These are phyloP conservation scores for Isatis tinctoria DNA, from an alignment of 345 rosid species.

Conservation along the genomic window DNA sequence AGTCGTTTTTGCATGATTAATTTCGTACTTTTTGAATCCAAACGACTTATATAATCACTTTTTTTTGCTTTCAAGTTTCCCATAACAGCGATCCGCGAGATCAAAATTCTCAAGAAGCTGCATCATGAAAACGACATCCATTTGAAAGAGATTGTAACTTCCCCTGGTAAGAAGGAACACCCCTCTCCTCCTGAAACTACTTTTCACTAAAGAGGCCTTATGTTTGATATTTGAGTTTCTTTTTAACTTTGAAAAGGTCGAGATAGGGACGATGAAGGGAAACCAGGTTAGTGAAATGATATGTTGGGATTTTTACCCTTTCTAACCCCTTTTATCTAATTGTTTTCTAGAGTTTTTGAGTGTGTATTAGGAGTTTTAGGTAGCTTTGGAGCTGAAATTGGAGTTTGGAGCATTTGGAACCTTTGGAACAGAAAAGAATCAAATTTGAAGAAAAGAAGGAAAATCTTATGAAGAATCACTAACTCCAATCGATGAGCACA, in stretches of 20 bases:
- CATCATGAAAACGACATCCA: slow-evolving; percentile 41
- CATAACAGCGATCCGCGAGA: slow-evolving; percentile 42
- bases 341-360: too few relatives aligned
- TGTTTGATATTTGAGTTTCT: background rate
- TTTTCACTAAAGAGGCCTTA: background rate
- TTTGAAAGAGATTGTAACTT: slow-evolving; percentile 74
- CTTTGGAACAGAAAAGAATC: too few relatives aligned
- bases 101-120: slow-evolving; percentile 41
- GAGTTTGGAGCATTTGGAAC: too few relatives aligned
- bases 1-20: too few relatives aligned
- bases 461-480: too few relatives aligned
- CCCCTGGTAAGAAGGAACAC: slow-evolving; percentile 31
- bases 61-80: slow-evolving; percentile 45
- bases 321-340: too few relatives aligned
- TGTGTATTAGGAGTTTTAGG: too few relatives aligned
- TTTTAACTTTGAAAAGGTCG: slow-evolving; percentile 28
- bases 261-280: slow-evolving; percentile 69
- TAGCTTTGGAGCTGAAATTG: too few relatives aligned
- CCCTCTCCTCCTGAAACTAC: background rate
- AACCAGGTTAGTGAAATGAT: background rate
- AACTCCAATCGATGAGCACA: too few relatives aligned
- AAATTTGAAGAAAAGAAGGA: too few relatives aligned
- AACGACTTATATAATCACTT: background rate
- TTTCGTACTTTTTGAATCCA: background rate
- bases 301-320: too few relatives aligned